Evolutionary conservation across 2,329 filamentous ascomycete genomes (phyloP).

Genomic region (Teratosphaeria nubilosa): DNA sequence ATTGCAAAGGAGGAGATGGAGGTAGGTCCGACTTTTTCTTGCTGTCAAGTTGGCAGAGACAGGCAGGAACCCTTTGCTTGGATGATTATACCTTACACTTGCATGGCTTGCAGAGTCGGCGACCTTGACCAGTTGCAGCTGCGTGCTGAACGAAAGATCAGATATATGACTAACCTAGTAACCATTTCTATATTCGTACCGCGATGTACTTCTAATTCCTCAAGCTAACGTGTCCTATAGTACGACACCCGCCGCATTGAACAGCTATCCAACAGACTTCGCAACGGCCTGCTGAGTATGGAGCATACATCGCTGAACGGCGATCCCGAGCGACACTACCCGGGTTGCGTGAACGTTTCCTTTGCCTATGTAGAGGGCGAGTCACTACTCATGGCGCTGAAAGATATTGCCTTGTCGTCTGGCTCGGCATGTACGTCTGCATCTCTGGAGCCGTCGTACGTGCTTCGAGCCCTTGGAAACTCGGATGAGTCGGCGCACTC

Average conservation of each 20-base stretch:
- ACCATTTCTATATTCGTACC: neutral
- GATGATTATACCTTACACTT: constrained; percentile 79
- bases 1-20: constrained; percentile 82
- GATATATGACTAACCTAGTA: neutral
- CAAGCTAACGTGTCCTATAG: constrained; percentile 38
- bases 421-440: constrained; percentile 96
- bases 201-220: neutral
- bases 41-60: neutral
- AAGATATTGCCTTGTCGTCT: constrained; percentile 94
- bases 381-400: constrained; percentile 93
- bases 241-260: constrained; percentile 85
- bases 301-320: constrained; percentile 92
- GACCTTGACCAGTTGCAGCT: constrained; percentile 43
- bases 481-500: constrained; percentile 97
- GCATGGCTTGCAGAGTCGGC: constrained; percentile 76
- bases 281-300: constrained; percentile 72
- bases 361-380: constrained; percentile 98
- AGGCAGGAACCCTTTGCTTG: constrained; percentile 8
- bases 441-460: constrained; percentile 92
- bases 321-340: constrained; percentile 72
- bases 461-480: constrained; percentile 84
- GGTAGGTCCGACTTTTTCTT: constrained; percentile 47
- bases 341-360: constrained; percentile 94
- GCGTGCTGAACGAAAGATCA: constrained; percentile 46
- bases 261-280: constrained; percentile 69